Percentiles rank a stretch among this genome's conserved stretches.
These are phyloP conservation scores for Globisporangium nunn DNA, from an alignment of 352 stramenopile species.

Conservation along the genomic window DNA sequence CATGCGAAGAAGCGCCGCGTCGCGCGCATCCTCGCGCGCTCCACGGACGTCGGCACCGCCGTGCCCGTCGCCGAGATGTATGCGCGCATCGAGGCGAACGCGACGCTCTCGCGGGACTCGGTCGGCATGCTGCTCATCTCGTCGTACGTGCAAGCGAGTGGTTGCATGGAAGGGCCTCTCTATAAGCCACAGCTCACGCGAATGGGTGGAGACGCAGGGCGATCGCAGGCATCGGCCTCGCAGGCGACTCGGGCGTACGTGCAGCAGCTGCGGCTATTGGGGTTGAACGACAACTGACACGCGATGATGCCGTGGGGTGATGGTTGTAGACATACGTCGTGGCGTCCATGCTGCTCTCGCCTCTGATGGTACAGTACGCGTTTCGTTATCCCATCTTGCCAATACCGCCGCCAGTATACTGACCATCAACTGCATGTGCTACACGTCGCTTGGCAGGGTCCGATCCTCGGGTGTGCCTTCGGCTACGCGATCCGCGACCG, in stretches of 20 bases:
- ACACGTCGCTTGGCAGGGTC: constrained; percentile 27
- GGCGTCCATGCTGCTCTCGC: constrained; percentile 83
- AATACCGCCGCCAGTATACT: neutral
- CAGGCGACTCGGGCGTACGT: constrained; percentile 59
- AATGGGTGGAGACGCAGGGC: constrained; percentile 23
- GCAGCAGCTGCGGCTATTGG: neutral
- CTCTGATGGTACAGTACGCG: constrained; percentile 75
- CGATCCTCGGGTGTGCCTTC: constrained; percentile 79
- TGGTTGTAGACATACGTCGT: constrained; percentile 70
- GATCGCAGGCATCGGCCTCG: constrained; percentile 73
- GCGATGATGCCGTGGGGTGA: neutral
- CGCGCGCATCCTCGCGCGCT: constrained; percentile 65
- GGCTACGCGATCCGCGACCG: constrained; percentile 73
- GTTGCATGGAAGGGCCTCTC: neutral
- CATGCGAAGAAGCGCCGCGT: constrained; percentile 58
- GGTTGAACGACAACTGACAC: neutral
- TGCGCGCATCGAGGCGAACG: constrained; percentile 76
- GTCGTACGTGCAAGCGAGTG: constrained; percentile 37
- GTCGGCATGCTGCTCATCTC: constrained; percentile 84
- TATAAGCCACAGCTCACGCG: neutral
- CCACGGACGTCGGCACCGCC: constrained; percentile 72
- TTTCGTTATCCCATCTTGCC: neutral
- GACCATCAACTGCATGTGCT: too few species aligned
- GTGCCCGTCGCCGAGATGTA: constrained; percentile 86
- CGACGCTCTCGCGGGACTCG: constrained; percentile 73